Conservation (phyloP, 1,284 basidiomycete genomes). For the Pseudozyma flocculosa region DNA sequence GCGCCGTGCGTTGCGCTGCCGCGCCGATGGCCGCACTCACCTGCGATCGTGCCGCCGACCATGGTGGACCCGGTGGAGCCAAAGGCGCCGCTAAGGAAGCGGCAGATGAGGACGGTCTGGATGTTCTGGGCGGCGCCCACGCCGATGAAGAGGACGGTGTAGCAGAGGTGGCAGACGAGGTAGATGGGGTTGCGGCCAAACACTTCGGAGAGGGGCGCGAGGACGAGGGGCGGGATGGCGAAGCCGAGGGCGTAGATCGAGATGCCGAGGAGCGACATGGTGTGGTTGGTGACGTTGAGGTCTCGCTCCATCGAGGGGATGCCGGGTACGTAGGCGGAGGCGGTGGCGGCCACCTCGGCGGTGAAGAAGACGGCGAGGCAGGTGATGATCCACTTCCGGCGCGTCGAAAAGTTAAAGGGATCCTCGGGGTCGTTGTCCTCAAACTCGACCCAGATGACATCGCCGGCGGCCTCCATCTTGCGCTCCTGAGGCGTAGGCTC, state of each 20-base stretch:
- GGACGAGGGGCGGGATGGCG: constrained; percentile 68
- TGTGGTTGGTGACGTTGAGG: constrained; percentile 66
- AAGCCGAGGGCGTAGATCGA: constrained; percentile 65
- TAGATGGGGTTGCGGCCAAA: constrained; percentile 73
- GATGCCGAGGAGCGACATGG: constrained; percentile 67
- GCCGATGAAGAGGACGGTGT: constrained; percentile 47
- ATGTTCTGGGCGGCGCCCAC: constrained; percentile 65
- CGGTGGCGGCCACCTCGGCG: constrained; percentile 62
- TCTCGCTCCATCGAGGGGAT: constrained; percentile 68
- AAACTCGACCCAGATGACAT: constrained; percentile 66
- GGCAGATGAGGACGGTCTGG: constrained; percentile 68
- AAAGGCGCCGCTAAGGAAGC: constrained; percentile 70
- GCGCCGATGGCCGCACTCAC: background rate
- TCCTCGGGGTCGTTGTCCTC: constrained; percentile 62
- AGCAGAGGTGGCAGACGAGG: constrained; percentile 65
- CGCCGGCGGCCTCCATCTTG: constrained; percentile 1
- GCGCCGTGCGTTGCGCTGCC: background rate
- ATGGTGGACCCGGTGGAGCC: constrained; percentile 69
- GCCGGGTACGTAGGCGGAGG: constrained; percentile 66
- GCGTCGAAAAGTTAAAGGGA: constrained; percentile 64
- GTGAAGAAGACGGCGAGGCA: constrained; percentile 64
- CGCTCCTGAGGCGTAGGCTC: constrained; percentile 7
- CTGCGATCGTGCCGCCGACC: constrained; percentile 72
- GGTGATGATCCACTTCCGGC: constrained; percentile 67
- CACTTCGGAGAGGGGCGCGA: constrained; percentile 71